Percentiles rank a stretch among this genome's conserved stretches.
phyloP scores from a whole-genome alignment of 768 basidiomycete genomes.

The Suillus cothurnatus region DNA sequence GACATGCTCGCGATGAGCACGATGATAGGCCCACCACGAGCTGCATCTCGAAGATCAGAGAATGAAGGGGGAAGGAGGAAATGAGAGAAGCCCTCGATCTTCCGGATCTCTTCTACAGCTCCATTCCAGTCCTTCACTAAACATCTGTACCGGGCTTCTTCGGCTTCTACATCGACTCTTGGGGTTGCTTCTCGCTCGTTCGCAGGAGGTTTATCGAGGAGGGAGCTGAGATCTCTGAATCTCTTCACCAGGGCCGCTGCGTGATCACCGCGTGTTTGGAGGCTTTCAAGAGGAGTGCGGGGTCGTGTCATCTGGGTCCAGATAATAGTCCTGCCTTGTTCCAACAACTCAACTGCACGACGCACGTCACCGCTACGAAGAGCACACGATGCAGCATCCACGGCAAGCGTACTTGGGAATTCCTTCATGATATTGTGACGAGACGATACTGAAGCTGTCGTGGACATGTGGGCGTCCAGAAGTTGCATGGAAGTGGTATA shows the following conservation, averaged over 20 bases:
- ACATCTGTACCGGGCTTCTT: background rate
- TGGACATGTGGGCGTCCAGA: background rate
- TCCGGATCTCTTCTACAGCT: conserved; percentile 15
- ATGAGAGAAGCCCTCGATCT: conserved; percentile 15
- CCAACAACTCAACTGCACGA: background rate
- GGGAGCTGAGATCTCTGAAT: background rate
- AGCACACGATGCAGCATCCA: background rate
- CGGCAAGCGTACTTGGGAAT: background rate
- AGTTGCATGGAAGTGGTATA: background rate
- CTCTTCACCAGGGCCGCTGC: background rate
- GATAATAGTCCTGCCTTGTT: background rate
- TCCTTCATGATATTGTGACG: background rate
- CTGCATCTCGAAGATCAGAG: conserved; percentile 10
- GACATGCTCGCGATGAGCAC: conserved; percentile 11
- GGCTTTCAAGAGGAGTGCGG: background rate
- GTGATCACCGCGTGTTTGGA: background rate
- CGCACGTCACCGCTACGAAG: background rate
- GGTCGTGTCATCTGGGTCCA: background rate
- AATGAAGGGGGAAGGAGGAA: conserved; percentile 17
- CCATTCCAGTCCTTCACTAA: conserved; percentile 15
- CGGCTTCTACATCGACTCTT: background rate
- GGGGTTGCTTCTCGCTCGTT: background rate
- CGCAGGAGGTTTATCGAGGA: background rate
- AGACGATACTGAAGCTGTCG: background rate
- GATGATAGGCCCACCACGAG: conserved; percentile 9